phyloP scores from a whole-genome alignment of 1,284 basidiomycete species.

The Microstroma glucosiphilum region DNA sequence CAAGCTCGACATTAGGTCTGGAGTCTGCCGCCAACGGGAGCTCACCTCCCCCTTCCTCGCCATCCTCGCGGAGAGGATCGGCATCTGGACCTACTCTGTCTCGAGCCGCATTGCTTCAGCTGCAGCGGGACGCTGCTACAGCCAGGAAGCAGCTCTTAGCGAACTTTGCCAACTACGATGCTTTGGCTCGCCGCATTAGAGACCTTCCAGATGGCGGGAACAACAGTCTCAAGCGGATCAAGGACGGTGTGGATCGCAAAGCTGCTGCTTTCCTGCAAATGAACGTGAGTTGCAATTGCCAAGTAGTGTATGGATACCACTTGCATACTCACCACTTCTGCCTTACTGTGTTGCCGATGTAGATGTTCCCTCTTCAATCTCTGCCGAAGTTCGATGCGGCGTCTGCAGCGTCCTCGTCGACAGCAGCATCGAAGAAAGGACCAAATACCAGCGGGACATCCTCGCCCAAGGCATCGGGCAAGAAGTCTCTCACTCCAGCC shows the following conservation, averaged over 20 bases:
- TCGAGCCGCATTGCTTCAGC: slow-evolving; percentile 16
- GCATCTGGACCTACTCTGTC: background rate
- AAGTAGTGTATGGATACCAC: too few species aligned
- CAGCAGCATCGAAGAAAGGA: background rate
- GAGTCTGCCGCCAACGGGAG: background rate
- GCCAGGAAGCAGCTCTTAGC: slow-evolving; percentile 73
- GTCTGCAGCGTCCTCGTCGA: background rate
- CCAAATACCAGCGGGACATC: background rate
- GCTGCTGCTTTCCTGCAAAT: slow-evolving; percentile 78
- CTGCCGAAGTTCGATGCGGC: slow-evolving; percentile 58
- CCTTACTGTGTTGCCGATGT: background rate
- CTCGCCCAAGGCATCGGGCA: background rate
- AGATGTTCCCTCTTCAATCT: slow-evolving; percentile 55
- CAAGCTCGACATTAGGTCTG: slow-evolving; percentile 29
- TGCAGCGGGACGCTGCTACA: slow-evolving; percentile 59
- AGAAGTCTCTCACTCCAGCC: slow-evolving; percentile 15
- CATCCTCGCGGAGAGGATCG: slow-evolving; percentile 28
- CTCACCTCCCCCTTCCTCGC: too few species aligned
- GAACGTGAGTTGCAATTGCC: slow-evolving; percentile 62
- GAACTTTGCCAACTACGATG: slow-evolving; percentile 80
- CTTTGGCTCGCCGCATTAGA: slow-evolving; percentile 74
- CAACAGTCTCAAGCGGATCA: slow-evolving; percentile 67
- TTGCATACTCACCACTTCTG: too few species aligned
- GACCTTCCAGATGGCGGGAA: slow-evolving; percentile 56
- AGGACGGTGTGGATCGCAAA: slow-evolving; percentile 69